phyloP scores from a whole-genome alignment of 2,329 filamentous ascomycete species.

The Aureobasidium sp. region DNA sequence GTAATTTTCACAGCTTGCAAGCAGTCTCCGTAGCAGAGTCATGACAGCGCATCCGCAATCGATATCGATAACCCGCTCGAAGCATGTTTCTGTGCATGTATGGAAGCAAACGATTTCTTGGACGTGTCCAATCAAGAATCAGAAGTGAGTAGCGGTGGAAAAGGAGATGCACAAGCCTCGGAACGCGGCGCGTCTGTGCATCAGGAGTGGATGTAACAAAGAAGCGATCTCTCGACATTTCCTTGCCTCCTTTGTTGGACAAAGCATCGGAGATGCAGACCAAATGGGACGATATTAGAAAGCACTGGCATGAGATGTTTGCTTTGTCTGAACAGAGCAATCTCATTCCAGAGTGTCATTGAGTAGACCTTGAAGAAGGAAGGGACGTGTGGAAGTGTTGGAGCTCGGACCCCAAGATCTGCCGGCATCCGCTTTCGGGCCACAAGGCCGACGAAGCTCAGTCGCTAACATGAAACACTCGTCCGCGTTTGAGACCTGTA shows the following conservation, averaged over 20 bases:
- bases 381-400: background rate
- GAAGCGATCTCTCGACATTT: background rate
- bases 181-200: constrained; percentile 11
- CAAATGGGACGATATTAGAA: background rate
- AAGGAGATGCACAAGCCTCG: constrained; percentile 6
- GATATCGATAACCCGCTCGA: background rate
- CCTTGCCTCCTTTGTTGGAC: background rate
- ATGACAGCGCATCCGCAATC: background rate
- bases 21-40: background rate
- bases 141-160: background rate
- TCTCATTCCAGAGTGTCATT: no score
- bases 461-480: constrained; percentile 12
- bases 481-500: background rate
- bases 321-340: background rate
- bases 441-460: background rate
- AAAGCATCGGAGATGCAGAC: background rate
- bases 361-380: background rate
- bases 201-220: constrained; percentile 5
- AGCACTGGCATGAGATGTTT: background rate
- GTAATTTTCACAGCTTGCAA: no score
- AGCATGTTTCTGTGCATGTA: background rate
- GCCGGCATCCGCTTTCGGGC: background rate
- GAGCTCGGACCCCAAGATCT: constrained; percentile 1
- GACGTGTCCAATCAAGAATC: background rate
- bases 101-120: background rate